These are phyloP conservation scores for Mytilinidion resinicola DNA, from an alignment of 495 filamentous ascomycete species.

Conservation along the genomic window DNA sequence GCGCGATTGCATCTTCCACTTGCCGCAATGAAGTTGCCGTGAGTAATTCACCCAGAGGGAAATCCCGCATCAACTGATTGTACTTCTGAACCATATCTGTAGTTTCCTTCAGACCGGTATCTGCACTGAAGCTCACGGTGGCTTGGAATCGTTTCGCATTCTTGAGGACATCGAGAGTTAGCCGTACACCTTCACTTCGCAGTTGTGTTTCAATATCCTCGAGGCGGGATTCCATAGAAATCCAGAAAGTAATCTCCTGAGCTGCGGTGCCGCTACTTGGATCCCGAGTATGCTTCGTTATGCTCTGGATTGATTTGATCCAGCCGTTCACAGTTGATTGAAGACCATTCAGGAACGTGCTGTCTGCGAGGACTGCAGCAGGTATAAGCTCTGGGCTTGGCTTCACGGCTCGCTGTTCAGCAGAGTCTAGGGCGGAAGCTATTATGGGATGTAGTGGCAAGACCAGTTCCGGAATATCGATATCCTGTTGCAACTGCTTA, in stretches of 20 bases:
- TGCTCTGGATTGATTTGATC: slow-evolving; percentile 97
- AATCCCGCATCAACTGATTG: slow-evolving; percentile 97
- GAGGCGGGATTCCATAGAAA: slow-evolving; percentile 86
- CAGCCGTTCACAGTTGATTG: slow-evolving; percentile 90
- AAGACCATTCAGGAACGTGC: slow-evolving; percentile 84
- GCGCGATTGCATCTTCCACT: slow-evolving; percentile 77
- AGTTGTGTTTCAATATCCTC: slow-evolving; percentile 86
- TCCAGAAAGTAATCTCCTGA: slow-evolving; percentile 98
- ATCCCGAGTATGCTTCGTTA: slow-evolving; percentile 89
- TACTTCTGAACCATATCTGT: slow-evolving; percentile 95
- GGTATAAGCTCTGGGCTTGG: slow-evolving; percentile 73
- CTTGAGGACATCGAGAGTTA: slow-evolving; percentile 89
- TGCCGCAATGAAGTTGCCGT: slow-evolving; percentile 86
- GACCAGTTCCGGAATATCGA: slow-evolving; percentile 87
- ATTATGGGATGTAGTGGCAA: slow-evolving; percentile 82
- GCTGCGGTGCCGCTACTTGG: slow-evolving; percentile 81
- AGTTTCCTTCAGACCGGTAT: slow-evolving; percentile 91
- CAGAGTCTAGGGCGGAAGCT: slow-evolving; percentile 72
- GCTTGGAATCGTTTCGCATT: slow-evolving; percentile 95
- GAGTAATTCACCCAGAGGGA: slow-evolving; percentile 87
- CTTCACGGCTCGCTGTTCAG: slow-evolving; percentile 55
- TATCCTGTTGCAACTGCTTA: slow-evolving; percentile 89
- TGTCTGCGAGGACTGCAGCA: slow-evolving; percentile 64
- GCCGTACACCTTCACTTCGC: slow-evolving; percentile 75
- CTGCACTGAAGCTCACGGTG: slow-evolving; percentile 88